Evolutionary conservation across 2,329 filamentous ascomycete species (phyloP).

Genomic region (Akanthomyces dipterigenus): DNA sequence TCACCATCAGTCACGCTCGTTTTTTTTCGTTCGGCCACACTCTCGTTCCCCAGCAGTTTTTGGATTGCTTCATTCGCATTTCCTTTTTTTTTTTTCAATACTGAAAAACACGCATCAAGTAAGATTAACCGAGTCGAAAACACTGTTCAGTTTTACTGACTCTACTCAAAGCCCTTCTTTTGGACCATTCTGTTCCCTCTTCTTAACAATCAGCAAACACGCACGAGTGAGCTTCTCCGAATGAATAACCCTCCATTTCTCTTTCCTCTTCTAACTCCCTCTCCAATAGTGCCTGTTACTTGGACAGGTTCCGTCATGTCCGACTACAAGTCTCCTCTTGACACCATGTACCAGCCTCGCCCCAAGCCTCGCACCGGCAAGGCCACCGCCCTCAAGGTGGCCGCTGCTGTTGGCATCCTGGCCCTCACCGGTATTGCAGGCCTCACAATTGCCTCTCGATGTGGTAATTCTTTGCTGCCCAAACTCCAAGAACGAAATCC

Average conservation of each 20-base stretch:
- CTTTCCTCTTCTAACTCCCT: background rate
- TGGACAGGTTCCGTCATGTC: background rate
- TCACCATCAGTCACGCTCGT: constrained; percentile 4
- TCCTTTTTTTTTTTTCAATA: background rate
- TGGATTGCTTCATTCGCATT: background rate
- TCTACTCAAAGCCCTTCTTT: background rate
- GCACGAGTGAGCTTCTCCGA: background rate
- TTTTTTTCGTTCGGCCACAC: background rate
- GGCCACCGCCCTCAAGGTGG: background rate
- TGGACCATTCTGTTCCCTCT: background rate
- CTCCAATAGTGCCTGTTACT: background rate
- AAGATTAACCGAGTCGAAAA: background rate
- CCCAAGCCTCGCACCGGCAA: constrained; percentile 1
- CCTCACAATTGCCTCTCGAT: background rate
- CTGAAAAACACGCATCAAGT: background rate
- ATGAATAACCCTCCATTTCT: background rate
- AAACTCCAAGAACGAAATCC: background rate
- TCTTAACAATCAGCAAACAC: background rate
- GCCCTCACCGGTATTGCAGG: background rate
- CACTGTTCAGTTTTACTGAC: background rate
- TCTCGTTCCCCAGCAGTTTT: constrained; percentile 1
- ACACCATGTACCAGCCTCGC: background rate
- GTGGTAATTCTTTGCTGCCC: background rate
- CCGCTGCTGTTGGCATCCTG: background rate
- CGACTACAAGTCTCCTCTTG: background rate